Base-by-base conservation (phyloP, 345 rosid genomes). In the Erodium maritimum region DNA sequence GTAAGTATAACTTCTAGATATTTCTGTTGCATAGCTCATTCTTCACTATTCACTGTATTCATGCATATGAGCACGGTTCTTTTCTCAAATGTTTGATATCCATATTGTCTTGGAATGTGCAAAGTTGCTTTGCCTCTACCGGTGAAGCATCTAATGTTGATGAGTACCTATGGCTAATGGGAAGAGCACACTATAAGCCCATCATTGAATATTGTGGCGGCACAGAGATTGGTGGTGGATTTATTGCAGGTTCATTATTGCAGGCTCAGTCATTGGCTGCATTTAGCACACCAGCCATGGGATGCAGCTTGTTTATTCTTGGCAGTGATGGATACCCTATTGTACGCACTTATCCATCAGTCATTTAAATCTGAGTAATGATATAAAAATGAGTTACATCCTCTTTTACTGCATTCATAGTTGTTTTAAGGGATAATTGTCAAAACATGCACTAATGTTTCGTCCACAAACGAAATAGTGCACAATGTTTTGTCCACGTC, bases 121-220 rank as follows among this genome's bases (percentile, higher is more conserved):
- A 60, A 64, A 89, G 99, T 70, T 93, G 95, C 74, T 93, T 86
- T 75, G 78, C 81, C 63, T 93, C 99, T 69, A 89, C 86, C n/a
- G 99, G 99, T 59, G 99, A 93, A 83, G 99, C 99, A 60, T 93
- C 99, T 24, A 88, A 77, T 61, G 85, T 82, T 13, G 96, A 93
- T 23, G 99, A 93, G 70, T 85, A 83, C 74, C 77, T 93, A 60
- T 93, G 99, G 96, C 67, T 93, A 69, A 93, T 85, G 99, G 91
- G 96, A 18, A 85, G 94, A 75, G 96, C 94, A 64, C 64, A 51
- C 59, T 93, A 84, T 86, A 89, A 83, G 54, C 99, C 99, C 24
- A 71, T 93, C 66, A 85, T 93, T 2, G 99, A 93, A 74, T 89
- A 89, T 67, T 93, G 99, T 69, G 96, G 99, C 9, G 99, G 96